Evolutionary conservation across 768 basidiomycete species (phyloP).

Genomic region (Saitozyma podzolica): DNA sequence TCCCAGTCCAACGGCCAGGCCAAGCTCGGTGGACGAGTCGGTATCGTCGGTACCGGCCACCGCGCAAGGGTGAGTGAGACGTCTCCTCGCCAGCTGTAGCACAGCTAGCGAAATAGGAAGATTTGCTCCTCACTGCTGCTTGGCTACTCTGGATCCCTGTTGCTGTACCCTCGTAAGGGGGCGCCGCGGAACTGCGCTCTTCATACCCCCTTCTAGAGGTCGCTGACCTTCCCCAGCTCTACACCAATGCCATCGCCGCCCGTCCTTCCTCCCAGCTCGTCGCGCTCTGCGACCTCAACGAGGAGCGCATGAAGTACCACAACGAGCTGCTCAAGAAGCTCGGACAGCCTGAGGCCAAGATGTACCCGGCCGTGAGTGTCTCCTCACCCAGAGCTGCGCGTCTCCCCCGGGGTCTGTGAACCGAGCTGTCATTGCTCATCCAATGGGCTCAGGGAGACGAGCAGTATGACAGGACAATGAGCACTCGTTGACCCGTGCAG

Average conservation of each 20-base stretch:
- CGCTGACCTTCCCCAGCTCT: slow-evolving; percentile 52
- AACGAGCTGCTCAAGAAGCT: slow-evolving; percentile 55
- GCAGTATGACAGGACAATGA: background rate
- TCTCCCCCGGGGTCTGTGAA: background rate
- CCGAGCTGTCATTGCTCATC: background rate
- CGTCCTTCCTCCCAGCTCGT: slow-evolving; percentile 56
- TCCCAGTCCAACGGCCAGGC: slow-evolving; percentile 10
- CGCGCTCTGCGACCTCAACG: slow-evolving; percentile 59
- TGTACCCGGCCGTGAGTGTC: slow-evolving; percentile 29
- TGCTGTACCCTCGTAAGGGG: background rate
- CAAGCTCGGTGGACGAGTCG: slow-evolving; percentile 28
- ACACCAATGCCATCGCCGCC: slow-evolving; percentile 57
- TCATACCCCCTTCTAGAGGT: slow-evolving; percentile 2
- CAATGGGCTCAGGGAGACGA: slow-evolving; percentile 24
- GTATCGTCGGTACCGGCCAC: slow-evolving; percentile 41
- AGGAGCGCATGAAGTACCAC: slow-evolving; percentile 57
- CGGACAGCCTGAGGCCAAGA: slow-evolving; percentile 48
- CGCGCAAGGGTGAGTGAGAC: slow-evolving; percentile 33
- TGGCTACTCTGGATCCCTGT: background rate
- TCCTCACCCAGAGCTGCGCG: background rate
- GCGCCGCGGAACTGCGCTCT: no score
- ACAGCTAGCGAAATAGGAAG: background rate
- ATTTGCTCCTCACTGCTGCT: background rate
- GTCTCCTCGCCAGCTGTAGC: no score
- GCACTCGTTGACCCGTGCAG: slow-evolving; percentile 50